A percentile compares a stretch with the other conserved stretches of the same genome.
phyloP scores from a whole-genome alignment of 768 basidiomycete genomes.

The Xanthoconium stramineum region DNA sequence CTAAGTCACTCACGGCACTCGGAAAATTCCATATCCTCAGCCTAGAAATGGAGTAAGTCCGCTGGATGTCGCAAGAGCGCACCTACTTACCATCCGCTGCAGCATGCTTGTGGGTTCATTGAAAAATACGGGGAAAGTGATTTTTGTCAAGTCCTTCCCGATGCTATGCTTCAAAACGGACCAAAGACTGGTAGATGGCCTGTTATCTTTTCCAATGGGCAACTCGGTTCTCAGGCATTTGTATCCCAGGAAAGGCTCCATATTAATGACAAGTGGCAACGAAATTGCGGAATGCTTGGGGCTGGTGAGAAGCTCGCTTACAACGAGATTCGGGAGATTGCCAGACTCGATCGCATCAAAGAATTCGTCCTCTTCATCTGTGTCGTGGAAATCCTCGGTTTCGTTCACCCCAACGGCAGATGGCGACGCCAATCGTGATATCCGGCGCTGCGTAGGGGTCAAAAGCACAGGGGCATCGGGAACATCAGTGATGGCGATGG shows the following conservation, averaged over 20 bases:
- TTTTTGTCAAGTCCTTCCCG: conserved; percentile 95
- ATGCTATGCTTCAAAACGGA: conserved; percentile 92
- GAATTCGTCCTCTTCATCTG: conserved; percentile 92
- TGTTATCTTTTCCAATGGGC: conserved; percentile 65
- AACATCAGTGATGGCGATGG: neutral
- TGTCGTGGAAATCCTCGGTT: conserved; percentile 40
- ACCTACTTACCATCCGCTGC: conserved; percentile 74
- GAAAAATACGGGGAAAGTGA: conserved; percentile 91
- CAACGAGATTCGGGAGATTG: conserved; percentile 69
- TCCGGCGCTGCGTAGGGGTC: conserved; percentile 25
- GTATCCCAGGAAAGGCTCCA: conserved; percentile 65
- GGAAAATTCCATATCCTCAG: conserved; percentile 97
- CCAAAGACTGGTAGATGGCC: conserved; percentile 91
- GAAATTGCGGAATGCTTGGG: conserved; percentile 35
- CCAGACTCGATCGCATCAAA: conserved; percentile 94
- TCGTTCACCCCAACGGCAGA: conserved; percentile 22
- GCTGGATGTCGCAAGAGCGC: neutral
- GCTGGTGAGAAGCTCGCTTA: conserved; percentile 60
- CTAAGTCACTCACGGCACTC: conserved; percentile 65
- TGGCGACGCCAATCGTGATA: conserved; percentile 13
- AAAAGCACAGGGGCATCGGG: conserved; percentile 10
- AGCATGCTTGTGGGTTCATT: conserved; percentile 97
- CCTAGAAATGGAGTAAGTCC: conserved; percentile 33
- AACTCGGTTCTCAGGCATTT: conserved; percentile 55
- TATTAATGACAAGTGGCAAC: conserved; percentile 35